These are phyloP conservation scores for Cystoderma amianthinum DNA, from an alignment of 768 basidiomycete genomes.

Conservation along the genomic window DNA sequence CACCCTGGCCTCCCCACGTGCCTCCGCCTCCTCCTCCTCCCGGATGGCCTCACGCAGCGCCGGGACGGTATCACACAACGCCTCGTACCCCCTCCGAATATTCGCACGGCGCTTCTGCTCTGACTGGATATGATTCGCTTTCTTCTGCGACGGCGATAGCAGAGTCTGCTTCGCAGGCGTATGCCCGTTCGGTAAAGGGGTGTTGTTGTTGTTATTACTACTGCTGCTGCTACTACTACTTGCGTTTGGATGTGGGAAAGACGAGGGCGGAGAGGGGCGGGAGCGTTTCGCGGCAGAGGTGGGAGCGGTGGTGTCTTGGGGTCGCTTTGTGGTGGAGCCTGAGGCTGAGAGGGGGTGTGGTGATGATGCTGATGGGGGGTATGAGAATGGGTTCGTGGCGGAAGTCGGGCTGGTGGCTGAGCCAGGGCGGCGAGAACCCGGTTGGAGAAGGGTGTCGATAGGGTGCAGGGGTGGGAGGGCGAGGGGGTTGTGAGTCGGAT, in stretches of 20 bases:
- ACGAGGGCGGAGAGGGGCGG: slow-evolving; percentile 12
- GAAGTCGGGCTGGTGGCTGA: background rate
- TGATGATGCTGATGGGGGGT: background rate
- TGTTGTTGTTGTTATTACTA: background rate
- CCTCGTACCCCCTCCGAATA: slow-evolving; percentile 84
- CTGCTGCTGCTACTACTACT: background rate
- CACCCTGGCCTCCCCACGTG: slow-evolving; percentile 13
- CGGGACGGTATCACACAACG: slow-evolving; percentile 79
- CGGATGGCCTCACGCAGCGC: slow-evolving; percentile 74
- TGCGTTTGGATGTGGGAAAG: slow-evolving; percentile 6
- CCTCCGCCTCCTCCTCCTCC: slow-evolving; percentile 58
- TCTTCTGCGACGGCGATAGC: slow-evolving; percentile 81
- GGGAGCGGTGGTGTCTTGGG: background rate
- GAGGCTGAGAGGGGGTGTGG: background rate
- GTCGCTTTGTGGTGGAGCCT: background rate
- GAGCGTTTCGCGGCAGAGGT: background rate
- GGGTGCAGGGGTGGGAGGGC: slow-evolving; percentile 11
- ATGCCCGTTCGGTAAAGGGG: background rate
- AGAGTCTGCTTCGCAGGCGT: slow-evolving; percentile 5
- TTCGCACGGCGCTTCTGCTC: slow-evolving; percentile 94
- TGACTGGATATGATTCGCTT: slow-evolving; percentile 89
- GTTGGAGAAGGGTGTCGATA: slow-evolving; percentile 9
- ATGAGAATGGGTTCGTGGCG: background rate
- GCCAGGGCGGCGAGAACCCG: no score
- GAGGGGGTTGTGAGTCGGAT: slow-evolving; percentile 7